Evolutionary conservation across 2,329 filamentous ascomycete genomes (phyloP).

Genomic region (Penicillium psychrosexuale): DNA sequence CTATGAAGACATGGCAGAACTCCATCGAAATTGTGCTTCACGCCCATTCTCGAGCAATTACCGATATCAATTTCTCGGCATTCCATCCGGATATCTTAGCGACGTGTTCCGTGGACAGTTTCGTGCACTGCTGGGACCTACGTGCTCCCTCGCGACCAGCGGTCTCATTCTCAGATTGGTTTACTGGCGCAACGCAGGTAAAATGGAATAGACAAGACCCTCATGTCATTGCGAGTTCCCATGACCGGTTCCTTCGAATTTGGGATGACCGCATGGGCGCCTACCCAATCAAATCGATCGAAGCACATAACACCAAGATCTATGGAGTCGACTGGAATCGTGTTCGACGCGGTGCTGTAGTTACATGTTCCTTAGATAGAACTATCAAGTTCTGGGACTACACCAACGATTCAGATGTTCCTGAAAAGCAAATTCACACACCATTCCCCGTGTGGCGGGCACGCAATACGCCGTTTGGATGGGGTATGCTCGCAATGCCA

Average conservation of each 20-base stretch:
- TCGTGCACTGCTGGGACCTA: constrained; percentile 89
- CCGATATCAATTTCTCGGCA: constrained; percentile 93
- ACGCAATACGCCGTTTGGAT: constrained; percentile 84
- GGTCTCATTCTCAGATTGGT: constrained; percentile 86
- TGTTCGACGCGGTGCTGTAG: constrained; percentile 65
- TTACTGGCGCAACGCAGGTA: constrained; percentile 88
- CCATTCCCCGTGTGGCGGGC: constrained; percentile 88
- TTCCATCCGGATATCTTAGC: constrained; percentile 86
- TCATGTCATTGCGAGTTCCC: constrained; percentile 85
- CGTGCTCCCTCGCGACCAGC: constrained; percentile 69
- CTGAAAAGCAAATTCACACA: constrained; percentile 75
- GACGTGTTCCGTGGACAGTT: constrained; percentile 89
- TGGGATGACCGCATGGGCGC: constrained; percentile 85
- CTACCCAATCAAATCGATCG: constrained; percentile 75
- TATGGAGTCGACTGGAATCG: constrained; percentile 96
- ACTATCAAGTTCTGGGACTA: constrained; percentile 96
- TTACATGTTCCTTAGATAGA: constrained; percentile 86
- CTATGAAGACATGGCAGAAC: constrained; percentile 66
- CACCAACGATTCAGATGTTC: constrained; percentile 57
- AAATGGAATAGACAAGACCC: constrained; percentile 88
- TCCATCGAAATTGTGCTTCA: constrained; percentile 86
- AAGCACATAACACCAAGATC: constrained; percentile 87
- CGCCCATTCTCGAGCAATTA: constrained; percentile 83
- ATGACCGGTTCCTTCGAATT: constrained; percentile 81
- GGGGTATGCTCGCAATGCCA: constrained; percentile 83